Base-by-base conservation (phyloP, 306 rosid species). In the Vigna angularis region DNA sequence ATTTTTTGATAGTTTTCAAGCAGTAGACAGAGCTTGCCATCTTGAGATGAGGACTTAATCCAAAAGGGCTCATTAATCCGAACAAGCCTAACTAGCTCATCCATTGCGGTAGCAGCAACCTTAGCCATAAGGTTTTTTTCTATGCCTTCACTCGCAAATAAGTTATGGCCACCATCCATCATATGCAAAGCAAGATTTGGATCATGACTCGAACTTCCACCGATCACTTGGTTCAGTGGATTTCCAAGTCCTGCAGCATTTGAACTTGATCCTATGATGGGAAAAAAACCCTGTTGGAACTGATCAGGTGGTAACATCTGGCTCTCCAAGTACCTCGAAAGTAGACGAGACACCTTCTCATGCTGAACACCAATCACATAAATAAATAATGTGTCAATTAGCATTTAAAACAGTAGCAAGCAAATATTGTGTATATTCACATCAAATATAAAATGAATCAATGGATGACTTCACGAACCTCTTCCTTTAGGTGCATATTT, bases 401-500 rank as follows among this genome's bases (percentile, higher is more conserved):
- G 2, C 0, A 26, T 3, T 26, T 26, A 26, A 26, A 26, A 20
- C 22, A 20, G 1, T 24, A 24, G 10, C 6, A 64, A 63, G 6
- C 56, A 45, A n/a, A 11, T 38, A 32, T 11, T 1, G 30, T 26
- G 0, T 26, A 26, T 34, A 48, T 47, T 32, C 7, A 62, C 0
- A 30, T 71, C 0, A 44, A 52, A 20, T 38, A 18, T 15, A 48
- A 61, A 61, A 69, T 4, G 2, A 26, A 42, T 0, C 6, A 16
- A 36, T 0, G 12, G 50, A 52, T 15, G 16, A 70, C 70, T 32
- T 49, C 12, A 72, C 83, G 62, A 42, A 74, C 98, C 98, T 90
- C 90, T 24, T 87, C 83, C 73, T 73, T 91, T 12, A 93, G 86
- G 5, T 68, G 61, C 7, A 86, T 76, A 75, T 93, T 90, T 77